Conservation (phyloP, 805 yeast species). For the Candida odintsovae region DNA sequence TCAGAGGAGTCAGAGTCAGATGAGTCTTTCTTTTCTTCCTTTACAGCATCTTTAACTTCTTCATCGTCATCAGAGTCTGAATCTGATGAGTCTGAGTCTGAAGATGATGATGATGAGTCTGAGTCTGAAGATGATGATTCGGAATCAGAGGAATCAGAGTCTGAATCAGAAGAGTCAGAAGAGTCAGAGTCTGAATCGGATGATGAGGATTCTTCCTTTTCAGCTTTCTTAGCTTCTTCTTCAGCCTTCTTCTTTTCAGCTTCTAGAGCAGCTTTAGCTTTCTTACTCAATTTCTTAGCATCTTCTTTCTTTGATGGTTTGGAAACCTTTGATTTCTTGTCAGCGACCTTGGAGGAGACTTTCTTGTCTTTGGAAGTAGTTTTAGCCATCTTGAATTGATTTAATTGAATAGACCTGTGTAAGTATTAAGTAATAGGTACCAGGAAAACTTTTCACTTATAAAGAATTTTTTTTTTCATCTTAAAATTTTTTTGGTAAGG, state of each 20-base stretch:
- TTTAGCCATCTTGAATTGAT: conserved; percentile 17
- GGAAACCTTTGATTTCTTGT: conserved; percentile 19
- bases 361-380: conserved; percentile 16
- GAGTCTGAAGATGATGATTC: conserved; percentile 21
- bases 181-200: background rate
- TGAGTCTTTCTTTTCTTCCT: conserved; percentile 5
- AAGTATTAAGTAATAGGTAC: background rate
- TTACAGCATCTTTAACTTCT: conserved; percentile 11
- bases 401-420: background rate
- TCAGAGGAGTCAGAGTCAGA: conserved; percentile 6
- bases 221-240: conserved; percentile 21
- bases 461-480: conserved; percentile 10
- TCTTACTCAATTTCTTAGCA: conserved; percentile 23
- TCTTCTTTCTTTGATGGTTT: conserved; percentile 25
- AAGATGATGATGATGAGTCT: no score
- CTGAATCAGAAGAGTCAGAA: conserved; percentile 20
- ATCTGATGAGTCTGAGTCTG: conserved; percentile 22
- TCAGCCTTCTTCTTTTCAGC: conserved; percentile 21
- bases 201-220: conserved; percentile 20
- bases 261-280: conserved; percentile 15
- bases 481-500: conserved; percentile 3
- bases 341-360: conserved; percentile 10
- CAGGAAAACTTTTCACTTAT: conserved; percentile 1
- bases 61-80: conserved; percentile 15
- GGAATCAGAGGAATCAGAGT: conserved; percentile 25